phyloP scores from a whole-genome alignment of 495 filamentous ascomycete species.

The Podospora sp. region DNA sequence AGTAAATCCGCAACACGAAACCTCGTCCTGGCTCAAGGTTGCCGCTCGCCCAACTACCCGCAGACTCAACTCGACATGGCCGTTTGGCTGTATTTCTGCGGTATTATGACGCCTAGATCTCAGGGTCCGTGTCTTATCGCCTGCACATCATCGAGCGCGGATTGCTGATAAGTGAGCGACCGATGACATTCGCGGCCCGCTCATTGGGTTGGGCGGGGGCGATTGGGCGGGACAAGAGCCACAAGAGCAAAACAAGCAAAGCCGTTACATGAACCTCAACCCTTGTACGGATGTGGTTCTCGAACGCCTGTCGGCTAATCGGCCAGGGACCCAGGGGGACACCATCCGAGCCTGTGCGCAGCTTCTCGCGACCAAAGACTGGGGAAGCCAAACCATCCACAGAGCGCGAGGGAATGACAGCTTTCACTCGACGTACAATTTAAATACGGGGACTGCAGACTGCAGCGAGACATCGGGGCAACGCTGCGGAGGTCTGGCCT shows the following conservation, averaged over 20 bases:
- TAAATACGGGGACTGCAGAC: background rate
- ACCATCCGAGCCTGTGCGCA: slow-evolving; percentile 12
- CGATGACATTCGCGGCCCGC: slow-evolving; percentile 7
- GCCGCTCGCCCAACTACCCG: background rate
- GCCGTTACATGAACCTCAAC: slow-evolving; percentile 14
- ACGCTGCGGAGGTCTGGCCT: background rate
- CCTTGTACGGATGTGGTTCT: slow-evolving; percentile 21
- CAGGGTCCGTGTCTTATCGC: slow-evolving; percentile 9
- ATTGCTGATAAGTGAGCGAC: slow-evolving; percentile 10
- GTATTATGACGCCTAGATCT: slow-evolving; percentile 10
- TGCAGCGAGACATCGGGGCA: background rate
- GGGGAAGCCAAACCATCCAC: background rate
- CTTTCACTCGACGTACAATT: background rate
- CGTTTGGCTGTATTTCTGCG: background rate
- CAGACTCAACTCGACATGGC: background rate
- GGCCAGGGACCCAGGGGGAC: slow-evolving; percentile 9
- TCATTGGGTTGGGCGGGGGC: background rate
- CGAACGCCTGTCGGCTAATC: slow-evolving; percentile 8
- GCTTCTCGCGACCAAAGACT: background rate
- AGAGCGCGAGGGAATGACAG: background rate
- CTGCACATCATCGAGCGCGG: slow-evolving; percentile 4
- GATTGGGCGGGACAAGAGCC: slow-evolving; percentile 19
- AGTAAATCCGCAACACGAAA: slow-evolving; percentile 15
- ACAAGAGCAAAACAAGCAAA: background rate
- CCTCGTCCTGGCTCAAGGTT: slow-evolving; percentile 24